Base-by-base conservation (phyloP, 2,329 filamentous ascomycete species). In the Clarireedia monteithiana region DNA sequence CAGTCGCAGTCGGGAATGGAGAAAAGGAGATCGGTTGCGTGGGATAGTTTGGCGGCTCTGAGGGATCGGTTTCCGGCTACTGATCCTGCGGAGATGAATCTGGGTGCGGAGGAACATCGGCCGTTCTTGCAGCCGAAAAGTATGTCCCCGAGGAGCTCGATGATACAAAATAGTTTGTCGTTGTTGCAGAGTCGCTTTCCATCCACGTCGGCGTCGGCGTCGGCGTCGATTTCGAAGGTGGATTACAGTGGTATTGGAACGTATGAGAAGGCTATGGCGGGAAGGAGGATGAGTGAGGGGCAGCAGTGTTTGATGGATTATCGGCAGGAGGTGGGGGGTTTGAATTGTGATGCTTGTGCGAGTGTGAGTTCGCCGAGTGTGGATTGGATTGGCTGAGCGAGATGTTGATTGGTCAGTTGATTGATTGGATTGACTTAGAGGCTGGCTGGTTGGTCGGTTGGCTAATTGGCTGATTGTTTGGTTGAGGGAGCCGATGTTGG, bases 361-460 rank as follows among this genome's bases (percentile, higher is more conserved):
- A 48, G 34, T 4, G 49, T 50, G 10, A 50, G 59, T 27, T 50
- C 45, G 27, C 59, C 59, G 20, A 63, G 60, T 54, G 51, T 64
- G 14, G 63, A 64, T 53, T 65, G 61, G 60, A 63, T 63, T 58
- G 58, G 56, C 26, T 63, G 48, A 59, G 30, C 3, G 14, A 9
- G 20, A 26, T 20, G 17, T 14, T 24, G 23, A 12, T 27, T 45
- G 24, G 17, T 3, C 12, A 5, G 40, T 44, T 3, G 5, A 6
- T 4, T 46, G 20, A 12, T 46, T 26, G 12, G 42, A 9, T 9
- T 14, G 20, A 20, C 20, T 42, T 1, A 10, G 36, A 15, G 36
- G 36, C 20, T 20, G 2, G 20, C 3, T 20, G 20, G 20, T 20
- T 20, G 20, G 20, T 20, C 20, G 20, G 20, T 20, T 20, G 20